phyloP scores from a whole-genome alignment of 1,284 basidiomycete species.

The Cutaneotrichosporon arboriforme region DNA sequence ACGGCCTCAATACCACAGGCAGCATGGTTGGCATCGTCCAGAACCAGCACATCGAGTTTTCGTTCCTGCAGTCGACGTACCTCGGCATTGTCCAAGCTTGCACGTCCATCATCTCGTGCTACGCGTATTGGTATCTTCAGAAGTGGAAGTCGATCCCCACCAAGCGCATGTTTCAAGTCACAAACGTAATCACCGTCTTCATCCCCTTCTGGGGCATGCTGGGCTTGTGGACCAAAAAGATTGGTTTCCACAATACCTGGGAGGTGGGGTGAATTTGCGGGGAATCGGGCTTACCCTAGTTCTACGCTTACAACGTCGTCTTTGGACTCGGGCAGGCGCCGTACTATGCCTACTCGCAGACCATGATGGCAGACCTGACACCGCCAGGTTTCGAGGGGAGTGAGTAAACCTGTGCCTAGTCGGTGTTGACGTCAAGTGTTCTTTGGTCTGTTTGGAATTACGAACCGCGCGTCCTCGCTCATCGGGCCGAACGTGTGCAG shows the following conservation, averaged over 20 bases:
- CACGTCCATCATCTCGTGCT: conserved; percentile 55
- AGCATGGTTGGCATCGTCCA: conserved; percentile 49
- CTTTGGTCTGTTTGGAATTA: conserved; percentile 74
- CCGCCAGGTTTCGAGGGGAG: conserved; percentile 75
- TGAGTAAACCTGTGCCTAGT: conserved; percentile 4
- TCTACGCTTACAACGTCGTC: conserved; percentile 53
- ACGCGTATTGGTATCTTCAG: conserved; percentile 76
- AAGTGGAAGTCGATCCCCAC: conserved; percentile 60
- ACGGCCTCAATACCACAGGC: conserved; percentile 27
- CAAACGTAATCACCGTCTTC: conserved; percentile 67
- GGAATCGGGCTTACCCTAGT: neutral
- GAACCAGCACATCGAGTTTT: conserved; percentile 67
- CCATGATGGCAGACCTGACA: conserved; percentile 60
- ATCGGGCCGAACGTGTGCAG: conserved; percentile 76
- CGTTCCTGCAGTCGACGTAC: conserved; percentile 70
- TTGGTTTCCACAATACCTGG: conserved; percentile 76
- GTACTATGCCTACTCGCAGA: conserved; percentile 62
- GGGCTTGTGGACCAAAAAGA: conserved; percentile 67
- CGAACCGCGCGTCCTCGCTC: conserved; percentile 73
- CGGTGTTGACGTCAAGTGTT: conserved; percentile 51
- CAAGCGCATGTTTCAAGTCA: conserved; percentile 57
- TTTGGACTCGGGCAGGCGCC: conserved; percentile 77
- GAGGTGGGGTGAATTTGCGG: conserved; percentile 58
- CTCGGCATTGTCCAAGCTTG: conserved; percentile 66
- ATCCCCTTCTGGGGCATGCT: conserved; percentile 83